These are phyloP conservation scores for Diphasiastrum complanatum DNA, from an alignment of 83 land plant genomes.

Conservation along the genomic window DNA sequence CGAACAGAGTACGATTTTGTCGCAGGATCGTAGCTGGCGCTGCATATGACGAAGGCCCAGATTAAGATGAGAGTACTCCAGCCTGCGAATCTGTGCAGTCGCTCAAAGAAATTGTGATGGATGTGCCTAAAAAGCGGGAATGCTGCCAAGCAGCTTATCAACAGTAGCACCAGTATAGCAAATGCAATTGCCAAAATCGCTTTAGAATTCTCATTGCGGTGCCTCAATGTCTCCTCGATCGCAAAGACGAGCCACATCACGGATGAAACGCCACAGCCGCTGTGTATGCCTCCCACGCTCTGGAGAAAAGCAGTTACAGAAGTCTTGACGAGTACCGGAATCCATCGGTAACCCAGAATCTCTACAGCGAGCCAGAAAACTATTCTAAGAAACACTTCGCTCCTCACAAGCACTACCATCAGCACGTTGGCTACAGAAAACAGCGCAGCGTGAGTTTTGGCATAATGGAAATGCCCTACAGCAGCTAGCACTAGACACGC, in stretches of 20 bases:
- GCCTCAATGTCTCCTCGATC: conserved; percentile 24
- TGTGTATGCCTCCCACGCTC: conserved; percentile 52
- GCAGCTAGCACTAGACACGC: too few relatives aligned
- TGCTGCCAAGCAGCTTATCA: conserved; percentile 35
- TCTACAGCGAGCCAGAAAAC: conserved; percentile 43
- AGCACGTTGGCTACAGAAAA: conserved; percentile 24
- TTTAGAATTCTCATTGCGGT: conserved; percentile 6
- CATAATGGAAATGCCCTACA: conserved; percentile 42
- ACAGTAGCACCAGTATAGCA: conserved; percentile 31
- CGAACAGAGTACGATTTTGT: conserved; percentile 26
- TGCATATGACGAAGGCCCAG: conserved; percentile 43
- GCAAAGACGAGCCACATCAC: conserved; percentile 43
- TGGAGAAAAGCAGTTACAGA: conserved; percentile 38
- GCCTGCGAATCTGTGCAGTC: conserved; percentile 44
- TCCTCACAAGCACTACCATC: background rate
- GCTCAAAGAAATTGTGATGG: conserved; percentile 53
- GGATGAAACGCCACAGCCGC: conserved; percentile 49
- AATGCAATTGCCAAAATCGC: conserved; percentile 27
- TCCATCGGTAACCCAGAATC: conserved; percentile 31
- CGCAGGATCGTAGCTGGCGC: conserved; percentile 32
- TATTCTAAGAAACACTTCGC: conserved; percentile 37
- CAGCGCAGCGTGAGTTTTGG: conserved; percentile 23
- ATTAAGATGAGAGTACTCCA: conserved; percentile 49
- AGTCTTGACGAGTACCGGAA: conserved; percentile 41
- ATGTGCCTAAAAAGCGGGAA: conserved; percentile 48